Percentiles rank a stretch among this genome's conserved stretches.
Conservation (phyloP, 192 early-diverging fungal genomes). For the Coemansia sp. region DNA sequence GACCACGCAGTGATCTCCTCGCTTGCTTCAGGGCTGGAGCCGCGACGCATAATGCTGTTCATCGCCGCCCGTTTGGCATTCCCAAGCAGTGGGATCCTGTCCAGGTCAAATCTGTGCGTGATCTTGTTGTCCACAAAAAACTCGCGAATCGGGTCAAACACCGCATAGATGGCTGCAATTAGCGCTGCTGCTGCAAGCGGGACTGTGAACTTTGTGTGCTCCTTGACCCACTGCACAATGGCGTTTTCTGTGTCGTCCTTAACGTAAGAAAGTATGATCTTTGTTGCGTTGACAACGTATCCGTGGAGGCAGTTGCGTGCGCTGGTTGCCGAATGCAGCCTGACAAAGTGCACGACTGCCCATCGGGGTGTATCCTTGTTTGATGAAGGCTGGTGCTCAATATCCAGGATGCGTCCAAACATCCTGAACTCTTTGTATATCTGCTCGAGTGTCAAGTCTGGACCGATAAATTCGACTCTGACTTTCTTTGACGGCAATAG, state of each 20-base stretch:
- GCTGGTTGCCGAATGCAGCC: constrained; percentile 80
- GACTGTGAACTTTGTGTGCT: constrained; percentile 76
- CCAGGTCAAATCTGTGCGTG: constrained; percentile 74
- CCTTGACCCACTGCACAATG: constrained; percentile 63
- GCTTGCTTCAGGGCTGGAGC: not conserved
- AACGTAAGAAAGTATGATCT: constrained; percentile 64
- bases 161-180: constrained; percentile 73
- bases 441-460: constrained; percentile 65
- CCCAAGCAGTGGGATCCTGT: constrained; percentile 37
- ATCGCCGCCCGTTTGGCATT: constrained; percentile 34
- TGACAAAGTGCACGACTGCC: constrained; percentile 78
- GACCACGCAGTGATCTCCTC: constrained; percentile 42
- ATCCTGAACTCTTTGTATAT: constrained; percentile 72
- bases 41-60: constrained; percentile 33
- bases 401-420: constrained; percentile 83
- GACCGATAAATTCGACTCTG: constrained; percentile 75
- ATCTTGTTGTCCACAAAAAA: constrained; percentile 87
- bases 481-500: constrained; percentile 55
- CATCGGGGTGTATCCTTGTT: constrained; percentile 76
- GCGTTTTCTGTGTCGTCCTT: constrained; percentile 57
- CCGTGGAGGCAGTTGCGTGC: constrained; percentile 93
- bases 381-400: constrained; percentile 61
- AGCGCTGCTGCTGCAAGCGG: constrained; percentile 72
- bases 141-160: constrained; percentile 88
- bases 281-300: constrained; percentile 66